Evolutionary conservation across 148 eudicot species (phyloP).

Genomic region (Fallopia convolvulus): DNA sequence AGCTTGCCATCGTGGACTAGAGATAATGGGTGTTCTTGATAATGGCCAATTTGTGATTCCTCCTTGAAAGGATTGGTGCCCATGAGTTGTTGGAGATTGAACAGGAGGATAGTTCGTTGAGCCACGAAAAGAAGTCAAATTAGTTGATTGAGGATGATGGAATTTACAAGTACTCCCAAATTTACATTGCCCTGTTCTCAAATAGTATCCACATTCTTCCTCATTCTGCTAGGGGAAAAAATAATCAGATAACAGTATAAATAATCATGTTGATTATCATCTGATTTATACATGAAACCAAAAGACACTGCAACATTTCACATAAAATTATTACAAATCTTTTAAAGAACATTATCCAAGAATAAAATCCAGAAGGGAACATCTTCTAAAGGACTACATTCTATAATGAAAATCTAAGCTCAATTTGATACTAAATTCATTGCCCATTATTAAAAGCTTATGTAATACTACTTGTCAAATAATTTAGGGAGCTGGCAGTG

Average conservation of each 20-base stretch:
- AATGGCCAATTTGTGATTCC: constrained; percentile 58
- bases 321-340: not conserved
- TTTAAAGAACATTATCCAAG: not conserved
- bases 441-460: not conserved
- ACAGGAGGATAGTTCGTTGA: constrained; percentile 80
- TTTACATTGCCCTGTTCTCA: constrained; percentile 92
- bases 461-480: no score
- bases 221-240: constrained; percentile 36
- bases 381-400: not conserved
- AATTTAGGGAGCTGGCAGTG: not conserved
- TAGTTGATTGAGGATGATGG: constrained; percentile 93
- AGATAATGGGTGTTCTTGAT: constrained; percentile 61
- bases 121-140: constrained; percentile 57
- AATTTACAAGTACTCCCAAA: constrained; percentile 89
- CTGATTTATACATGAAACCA: not conserved
- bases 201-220: constrained; percentile 71
- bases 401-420: not conserved
- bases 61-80: constrained; percentile 73
- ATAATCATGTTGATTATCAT: not conserved
- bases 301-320: not conserved
- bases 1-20: constrained; percentile 84
- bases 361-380: not conserved
- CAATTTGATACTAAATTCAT: not conserved
- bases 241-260: not conserved
- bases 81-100: constrained; percentile 67